Percentiles rank a stretch among this genome's conserved stretches.
Evolutionary conservation across 2,329 filamentous ascomycete genomes (phyloP).

Genomic region (Neonectria ditissima): DNA sequence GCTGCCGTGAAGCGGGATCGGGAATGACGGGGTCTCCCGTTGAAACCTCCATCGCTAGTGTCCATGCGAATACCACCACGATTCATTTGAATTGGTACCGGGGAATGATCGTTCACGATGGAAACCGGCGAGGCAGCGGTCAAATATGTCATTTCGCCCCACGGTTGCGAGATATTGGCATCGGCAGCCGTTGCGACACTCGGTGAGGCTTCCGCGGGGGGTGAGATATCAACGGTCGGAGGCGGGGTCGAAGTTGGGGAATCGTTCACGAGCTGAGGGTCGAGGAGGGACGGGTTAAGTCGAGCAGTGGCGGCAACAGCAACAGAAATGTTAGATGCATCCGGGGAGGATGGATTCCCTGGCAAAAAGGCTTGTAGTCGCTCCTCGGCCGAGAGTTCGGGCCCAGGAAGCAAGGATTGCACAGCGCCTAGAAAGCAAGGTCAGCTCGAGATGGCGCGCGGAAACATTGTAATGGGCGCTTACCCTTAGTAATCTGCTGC

Average conservation of each 20-base stretch:
- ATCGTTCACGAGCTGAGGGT: slow-evolving; percentile 59
- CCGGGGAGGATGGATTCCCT: slow-evolving; percentile 51
- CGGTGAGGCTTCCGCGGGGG: slow-evolving; percentile 39
- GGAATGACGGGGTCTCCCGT: slow-evolving; percentile 64
- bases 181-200: slow-evolving; percentile 40
- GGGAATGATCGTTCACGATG: slow-evolving; percentile 46
- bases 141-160: slow-evolving; percentile 66
- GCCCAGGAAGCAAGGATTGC: slow-evolving; percentile 43
- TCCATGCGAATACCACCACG: slow-evolving; percentile 68
- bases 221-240: slow-evolving; percentile 40
- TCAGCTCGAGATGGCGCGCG: slow-evolving; percentile 19
- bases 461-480: neutral
- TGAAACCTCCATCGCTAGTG: slow-evolving; percentile 54
- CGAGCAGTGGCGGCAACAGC: slow-evolving; percentile 68
- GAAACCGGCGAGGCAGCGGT: slow-evolving; percentile 51
- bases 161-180: slow-evolving; percentile 55
- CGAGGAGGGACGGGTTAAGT: slow-evolving; percentile 65
- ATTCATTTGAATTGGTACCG: slow-evolving; percentile 49
- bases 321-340: slow-evolving; percentile 65
- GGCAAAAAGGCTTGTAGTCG: slow-evolving; percentile 62
- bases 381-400: slow-evolving; percentile 61
- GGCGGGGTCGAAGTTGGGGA: slow-evolving; percentile 48
- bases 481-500: slow-evolving; percentile 45
- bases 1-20: slow-evolving; percentile 68
- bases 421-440: slow-evolving; percentile 29